These are phyloP conservation scores for Dendrobium officinale DNA, from an alignment of 106 monocot species.

Conservation along the genomic window DNA sequence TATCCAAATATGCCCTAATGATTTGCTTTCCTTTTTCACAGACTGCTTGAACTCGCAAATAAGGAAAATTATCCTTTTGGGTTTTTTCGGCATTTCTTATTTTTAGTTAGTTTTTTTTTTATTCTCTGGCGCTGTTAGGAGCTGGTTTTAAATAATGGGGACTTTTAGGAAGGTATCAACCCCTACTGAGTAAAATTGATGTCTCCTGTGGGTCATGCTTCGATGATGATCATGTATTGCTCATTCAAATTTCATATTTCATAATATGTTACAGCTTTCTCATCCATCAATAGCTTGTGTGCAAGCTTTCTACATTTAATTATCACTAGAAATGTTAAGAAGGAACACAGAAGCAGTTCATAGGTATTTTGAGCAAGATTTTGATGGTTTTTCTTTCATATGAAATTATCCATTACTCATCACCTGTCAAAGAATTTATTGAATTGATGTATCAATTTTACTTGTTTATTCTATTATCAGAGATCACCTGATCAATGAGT, in stretches of 20 bases:
- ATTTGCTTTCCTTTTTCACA: not conserved
- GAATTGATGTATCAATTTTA: not conserved
- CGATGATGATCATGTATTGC: not conserved
- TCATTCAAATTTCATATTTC: not conserved
- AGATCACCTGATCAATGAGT: not conserved
- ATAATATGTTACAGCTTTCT: not conserved
- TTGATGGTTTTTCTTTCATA: not conserved
- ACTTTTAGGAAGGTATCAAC: not conserved
- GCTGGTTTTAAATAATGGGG: not conserved
- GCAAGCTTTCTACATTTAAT: not conserved
- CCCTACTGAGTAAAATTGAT: not conserved
- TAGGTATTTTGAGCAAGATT: not conserved
- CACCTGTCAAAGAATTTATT: not conserved
- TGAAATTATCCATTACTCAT: not conserved
- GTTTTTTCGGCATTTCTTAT: not conserved
- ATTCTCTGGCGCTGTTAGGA: not conserved
- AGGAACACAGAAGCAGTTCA: not conserved
- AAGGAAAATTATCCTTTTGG: not conserved
- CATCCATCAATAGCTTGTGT: not conserved
- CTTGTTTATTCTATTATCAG: not conserved
- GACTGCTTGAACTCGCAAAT: not conserved
- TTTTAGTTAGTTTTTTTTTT: not conserved
- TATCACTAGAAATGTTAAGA: not conserved
- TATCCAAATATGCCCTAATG: not conserved
- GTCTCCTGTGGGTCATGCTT: not conserved